phyloP scores from a whole-genome alignment of 371 early-diverging fungal genomes.

The Sporodiniella umbellata region DNA sequence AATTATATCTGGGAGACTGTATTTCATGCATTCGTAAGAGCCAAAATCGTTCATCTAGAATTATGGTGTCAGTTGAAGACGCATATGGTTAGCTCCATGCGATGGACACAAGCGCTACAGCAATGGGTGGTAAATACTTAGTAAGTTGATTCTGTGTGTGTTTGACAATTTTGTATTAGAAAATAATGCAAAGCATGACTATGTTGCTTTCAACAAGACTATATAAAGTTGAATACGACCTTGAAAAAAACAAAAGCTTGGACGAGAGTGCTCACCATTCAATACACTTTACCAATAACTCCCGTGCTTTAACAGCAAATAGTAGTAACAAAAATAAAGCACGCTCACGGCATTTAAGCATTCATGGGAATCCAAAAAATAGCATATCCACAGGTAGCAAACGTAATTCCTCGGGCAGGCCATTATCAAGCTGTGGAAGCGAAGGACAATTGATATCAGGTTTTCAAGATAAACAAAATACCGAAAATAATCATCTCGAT shows the following conservation, averaged over 20 bases:
- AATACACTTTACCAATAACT: constrained; percentile 13
- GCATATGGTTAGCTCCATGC: constrained; percentile 40
- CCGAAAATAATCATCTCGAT: constrained; percentile 6
- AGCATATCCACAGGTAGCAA: neutral
- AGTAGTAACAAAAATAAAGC: constrained; percentile 9
- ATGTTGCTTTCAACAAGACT: constrained; percentile 41
- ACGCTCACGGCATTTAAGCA: constrained; percentile 21
- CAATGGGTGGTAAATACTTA: constrained; percentile 56
- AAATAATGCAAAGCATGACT: constrained; percentile 56
- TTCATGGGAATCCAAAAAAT: constrained; percentile 13
- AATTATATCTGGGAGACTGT: constrained; percentile 60
- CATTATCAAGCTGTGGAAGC: constrained; percentile 11
- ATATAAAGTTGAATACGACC: constrained; percentile 54
- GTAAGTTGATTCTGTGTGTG: neutral
- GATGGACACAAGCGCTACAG: constrained; percentile 50
- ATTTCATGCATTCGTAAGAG: constrained; percentile 56
- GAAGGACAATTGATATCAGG: constrained; percentile 8
- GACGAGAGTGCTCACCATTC: constrained; percentile 1
- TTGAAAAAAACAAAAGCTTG: neutral
- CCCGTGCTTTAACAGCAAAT: constrained; percentile 20
- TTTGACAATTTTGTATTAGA: constrained; percentile 24
- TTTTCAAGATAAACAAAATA: neutral
- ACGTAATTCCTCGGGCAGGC: neutral
- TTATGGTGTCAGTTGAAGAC: constrained; percentile 52
- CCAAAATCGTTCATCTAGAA: constrained; percentile 38